A percentile compares a stretch with the other conserved stretches of the same genome.
phyloP scores from a whole-genome alignment of 306 rosid genomes.

The Malus fusca region DNA sequence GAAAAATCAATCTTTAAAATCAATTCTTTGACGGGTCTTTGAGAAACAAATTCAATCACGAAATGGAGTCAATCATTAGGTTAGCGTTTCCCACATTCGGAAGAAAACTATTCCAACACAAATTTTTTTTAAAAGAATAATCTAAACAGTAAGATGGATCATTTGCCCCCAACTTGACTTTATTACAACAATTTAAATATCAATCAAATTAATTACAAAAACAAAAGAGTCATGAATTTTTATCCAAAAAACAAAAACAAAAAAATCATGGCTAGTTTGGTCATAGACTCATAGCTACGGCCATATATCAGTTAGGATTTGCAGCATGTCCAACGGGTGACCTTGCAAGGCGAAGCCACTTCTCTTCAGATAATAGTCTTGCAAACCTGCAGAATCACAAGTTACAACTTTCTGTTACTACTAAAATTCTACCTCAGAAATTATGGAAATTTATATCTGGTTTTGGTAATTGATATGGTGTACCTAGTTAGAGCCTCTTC shows the following conservation, averaged over 20 bases:
- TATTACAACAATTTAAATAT: neutral
- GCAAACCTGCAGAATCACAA: constrained; percentile 35
- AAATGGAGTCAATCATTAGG: neutral
- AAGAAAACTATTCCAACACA: neutral
- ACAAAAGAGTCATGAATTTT: neutral
- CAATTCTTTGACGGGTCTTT: too few relatives aligned
- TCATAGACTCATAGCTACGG: neutral
- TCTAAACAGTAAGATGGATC: neutral
- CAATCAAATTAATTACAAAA: neutral
- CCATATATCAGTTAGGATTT: neutral
- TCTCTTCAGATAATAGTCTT: constrained; percentile 39
- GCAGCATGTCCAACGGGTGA: constrained; percentile 28
- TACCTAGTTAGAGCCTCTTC: constrained; percentile 45
- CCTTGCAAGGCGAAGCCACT: constrained; percentile 30
- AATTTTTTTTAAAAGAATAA: neutral
- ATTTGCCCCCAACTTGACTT: neutral
- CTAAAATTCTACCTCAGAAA: neutral
- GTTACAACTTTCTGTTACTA: neutral
- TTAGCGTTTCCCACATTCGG: neutral
- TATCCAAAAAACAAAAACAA: neutral
- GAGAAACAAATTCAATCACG: neutral
- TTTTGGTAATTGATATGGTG: neutral
- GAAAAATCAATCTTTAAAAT: neutral
- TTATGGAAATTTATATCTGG: neutral
- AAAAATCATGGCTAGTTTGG: neutral